These are phyloP conservation scores for Climacium dendroides DNA, from an alignment of 225 moss, liverwort and hornwort genomes.

Conservation along the genomic window DNA sequence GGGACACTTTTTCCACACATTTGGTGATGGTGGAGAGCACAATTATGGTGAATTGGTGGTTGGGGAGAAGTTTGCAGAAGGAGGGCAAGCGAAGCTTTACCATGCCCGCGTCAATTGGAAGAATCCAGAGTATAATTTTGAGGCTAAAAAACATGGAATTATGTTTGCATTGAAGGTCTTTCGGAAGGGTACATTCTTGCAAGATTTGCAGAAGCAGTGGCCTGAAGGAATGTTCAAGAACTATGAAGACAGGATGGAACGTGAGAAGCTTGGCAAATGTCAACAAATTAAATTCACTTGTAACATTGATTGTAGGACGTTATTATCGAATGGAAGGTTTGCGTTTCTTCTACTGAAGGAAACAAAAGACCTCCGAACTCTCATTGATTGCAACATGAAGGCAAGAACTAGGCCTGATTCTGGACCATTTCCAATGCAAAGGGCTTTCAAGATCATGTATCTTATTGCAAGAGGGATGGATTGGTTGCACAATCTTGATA, in stretches of 20 bases:
- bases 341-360: not conserved
- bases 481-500: not conserved
- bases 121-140: fast-evolving
- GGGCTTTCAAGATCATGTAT: fast-evolving
- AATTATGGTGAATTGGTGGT: no score
- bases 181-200: no score
- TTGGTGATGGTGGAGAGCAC: no score
- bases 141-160: fast-evolving
- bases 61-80: no score
- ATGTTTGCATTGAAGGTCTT: no score
- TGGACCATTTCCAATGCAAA: not conserved
- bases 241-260: fast-evolving
- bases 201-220: no score
- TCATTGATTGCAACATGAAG: not conserved
- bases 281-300: fast-evolving
- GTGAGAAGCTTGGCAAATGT: fast-evolving
- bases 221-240: fast-evolving
- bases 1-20: no score
- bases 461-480: fast-evolving
- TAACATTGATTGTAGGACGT: fast-evolving
- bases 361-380: not conserved
- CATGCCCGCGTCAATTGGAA: no score
- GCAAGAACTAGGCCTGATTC: fast-evolving
- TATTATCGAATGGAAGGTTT: not conserved
- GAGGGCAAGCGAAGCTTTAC: no score